A percentile compares a stretch with the other conserved stretches of the same genome.
Evolutionary conservation across 441 rosid genomes (phyloP).

Genomic region (Rhodomyrtus psidioides): DNA sequence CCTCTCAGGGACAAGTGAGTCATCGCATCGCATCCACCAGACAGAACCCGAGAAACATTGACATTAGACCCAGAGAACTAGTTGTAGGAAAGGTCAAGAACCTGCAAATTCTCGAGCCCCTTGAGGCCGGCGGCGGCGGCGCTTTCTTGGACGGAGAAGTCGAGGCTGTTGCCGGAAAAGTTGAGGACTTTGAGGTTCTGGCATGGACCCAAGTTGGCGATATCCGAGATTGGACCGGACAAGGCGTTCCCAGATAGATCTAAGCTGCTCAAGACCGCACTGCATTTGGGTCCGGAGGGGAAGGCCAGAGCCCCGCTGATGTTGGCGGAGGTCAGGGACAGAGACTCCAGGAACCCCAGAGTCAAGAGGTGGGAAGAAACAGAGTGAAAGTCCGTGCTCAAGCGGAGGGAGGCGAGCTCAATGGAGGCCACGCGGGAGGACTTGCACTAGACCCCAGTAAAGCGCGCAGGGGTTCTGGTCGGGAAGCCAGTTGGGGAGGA

Average conservation of each 20-base stretch:
- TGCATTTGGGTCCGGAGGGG: constrained; percentile 55
- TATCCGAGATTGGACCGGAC: constrained; percentile 43
- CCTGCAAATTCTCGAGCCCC: constrained; percentile 41
- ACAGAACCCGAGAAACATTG: constrained; percentile 37
- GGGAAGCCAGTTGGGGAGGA: constrained; percentile 51
- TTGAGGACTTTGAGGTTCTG: constrained; percentile 44
- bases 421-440: constrained; percentile 51
- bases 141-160: constrained; percentile 25
- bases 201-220: constrained; percentile 43
- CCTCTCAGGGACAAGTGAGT: constrained; percentile 42
- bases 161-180: constrained; percentile 50
- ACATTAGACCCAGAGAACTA: constrained; percentile 39
- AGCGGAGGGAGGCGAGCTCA: constrained; percentile 27
- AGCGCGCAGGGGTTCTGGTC: constrained; percentile 56
- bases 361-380: constrained; percentile 48
- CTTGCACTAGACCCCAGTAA: constrained; percentile 52
- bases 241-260: constrained; percentile 70
- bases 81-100: constrained; percentile 70
- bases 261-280: constrained; percentile 39
- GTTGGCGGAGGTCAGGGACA: constrained; percentile 34
- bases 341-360: constrained; percentile 42
- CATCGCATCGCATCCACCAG: constrained; percentile 56
- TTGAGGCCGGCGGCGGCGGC: neutral
- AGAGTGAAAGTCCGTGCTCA: constrained; percentile 43
- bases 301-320: constrained; percentile 54